Evolutionary conservation across 208 protist species (phyloP), one percentile per base, ranked within the genome.

Genomic region (Crithidia expoeki): DNA sequence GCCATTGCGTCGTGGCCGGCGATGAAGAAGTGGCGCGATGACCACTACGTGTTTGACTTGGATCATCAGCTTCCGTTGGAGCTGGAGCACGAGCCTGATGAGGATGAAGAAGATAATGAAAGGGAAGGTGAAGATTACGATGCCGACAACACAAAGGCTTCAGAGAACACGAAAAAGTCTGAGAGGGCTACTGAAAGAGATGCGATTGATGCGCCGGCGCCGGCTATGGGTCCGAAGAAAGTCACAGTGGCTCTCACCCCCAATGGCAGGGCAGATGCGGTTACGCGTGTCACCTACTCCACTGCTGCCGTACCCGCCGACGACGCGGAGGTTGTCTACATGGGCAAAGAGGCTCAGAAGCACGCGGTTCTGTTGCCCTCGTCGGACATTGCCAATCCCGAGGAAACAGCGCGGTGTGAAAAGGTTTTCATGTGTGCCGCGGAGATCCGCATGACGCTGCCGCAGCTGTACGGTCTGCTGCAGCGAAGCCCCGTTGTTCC

Each of bases 191-290:
- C 52, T 2, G 33, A 69, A 9, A 34, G 40, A 21, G 16, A 34
- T 33, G 19, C 23, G 6, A 32, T 3, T 59, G 53, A 57, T 16
- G 21, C n/a, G 2, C 38, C 32, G 44, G 33, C 59, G 14, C 67
- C 55, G 6, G 53, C 47, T 4, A 17, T 69, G 16, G 74, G 60
- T 0, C 76, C 74, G 0, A 84, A 84, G 56, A 79, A 66, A 42
- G 84, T 97, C 23, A 96, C 84, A 0, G 90, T 97, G 25, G 86
- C 90, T n/a, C 68, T 94, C n/a, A 96, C 94, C 7, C 94, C 94
- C 25, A 96, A 95, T 68, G 94, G 94, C n/a, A 80, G 89, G 19
- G 94, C 90, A 1, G 94, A 97, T 73, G 89, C 90, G 16, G 83
- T 96, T 4, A 93, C 88, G 17, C 80, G 90, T 50, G 88, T 95